These are phyloP conservation scores for Cubamyces lactineus DNA, from an alignment of 768 basidiomycete species.

Conservation along the genomic window DNA sequence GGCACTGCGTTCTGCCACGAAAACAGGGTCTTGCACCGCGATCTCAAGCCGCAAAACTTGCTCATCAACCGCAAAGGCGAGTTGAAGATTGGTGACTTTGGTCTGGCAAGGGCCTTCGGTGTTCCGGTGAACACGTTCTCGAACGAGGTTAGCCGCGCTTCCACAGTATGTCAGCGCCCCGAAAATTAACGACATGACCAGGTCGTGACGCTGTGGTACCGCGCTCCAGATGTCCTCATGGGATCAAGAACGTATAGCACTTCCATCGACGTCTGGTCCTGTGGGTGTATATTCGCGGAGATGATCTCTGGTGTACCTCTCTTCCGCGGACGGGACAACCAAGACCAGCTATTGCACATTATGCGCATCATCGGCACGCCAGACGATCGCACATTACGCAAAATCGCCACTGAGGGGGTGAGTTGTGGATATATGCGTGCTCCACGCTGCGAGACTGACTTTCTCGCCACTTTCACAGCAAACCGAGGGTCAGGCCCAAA, in stretches of 20 bases:
- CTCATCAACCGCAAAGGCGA: constrained; percentile 97
- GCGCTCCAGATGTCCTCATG: constrained; percentile 95
- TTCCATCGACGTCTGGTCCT: constrained; percentile 98
- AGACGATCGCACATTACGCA: constrained; percentile 81
- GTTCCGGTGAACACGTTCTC: constrained; percentile 99
- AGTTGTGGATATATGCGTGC: constrained; percentile 34
- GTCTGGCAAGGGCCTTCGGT: constrained; percentile 95
- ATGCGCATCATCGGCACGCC: constrained; percentile 98
- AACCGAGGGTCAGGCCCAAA: constrained; percentile 77
- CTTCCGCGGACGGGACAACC: constrained; percentile 95
- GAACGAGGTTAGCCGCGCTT: constrained; percentile 68
- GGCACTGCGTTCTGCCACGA: constrained; percentile 99
- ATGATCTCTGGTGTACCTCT: constrained; percentile 98
- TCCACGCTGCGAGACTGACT: not conserved
- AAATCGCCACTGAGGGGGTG: constrained; percentile 90
- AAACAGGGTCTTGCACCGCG: constrained; percentile 96
- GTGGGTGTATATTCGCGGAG: constrained; percentile 98
- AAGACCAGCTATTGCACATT: constrained; percentile 97
- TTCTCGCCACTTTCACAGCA: constrained; percentile 18
- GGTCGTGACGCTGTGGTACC: constrained; percentile 99
- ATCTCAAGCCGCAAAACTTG: constrained; percentile 97
- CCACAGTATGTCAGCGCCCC: constrained; percentile 13
- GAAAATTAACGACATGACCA: constrained; percentile 33
- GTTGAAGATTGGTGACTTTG: constrained; percentile 97
- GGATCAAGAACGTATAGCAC: constrained; percentile 98